Evolutionary conservation across 371 early-diverging fungal species (phyloP).

Genomic region (Choanephora cucurbitarum): DNA sequence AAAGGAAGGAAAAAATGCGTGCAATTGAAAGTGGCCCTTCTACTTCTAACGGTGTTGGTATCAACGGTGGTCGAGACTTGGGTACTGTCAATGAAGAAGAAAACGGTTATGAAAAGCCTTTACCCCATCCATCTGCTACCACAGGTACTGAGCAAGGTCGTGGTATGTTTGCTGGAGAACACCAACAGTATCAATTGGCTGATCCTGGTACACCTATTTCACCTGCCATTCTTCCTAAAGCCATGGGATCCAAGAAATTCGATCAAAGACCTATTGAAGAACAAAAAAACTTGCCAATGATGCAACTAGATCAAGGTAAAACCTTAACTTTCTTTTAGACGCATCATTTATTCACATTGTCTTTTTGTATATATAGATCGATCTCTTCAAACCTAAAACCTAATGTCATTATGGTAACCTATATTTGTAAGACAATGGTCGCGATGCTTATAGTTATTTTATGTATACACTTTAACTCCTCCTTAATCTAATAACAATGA

Average conservation of each 20-base stretch:
- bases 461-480: no score
- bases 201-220: constrained; percentile 5
- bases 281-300: not conserved
- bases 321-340: not conserved
- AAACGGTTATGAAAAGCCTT: not conserved
- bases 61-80: not conserved
- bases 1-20: not conserved
- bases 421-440: no score
- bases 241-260: not conserved
- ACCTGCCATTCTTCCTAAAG: constrained; percentile 1
- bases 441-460: no score
- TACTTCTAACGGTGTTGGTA: constrained; percentile 1
- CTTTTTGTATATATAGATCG: no score
- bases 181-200: not conserved
- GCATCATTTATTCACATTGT: no score
- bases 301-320: not conserved
- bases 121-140: not conserved
- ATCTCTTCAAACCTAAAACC: no score
- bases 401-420: no score
- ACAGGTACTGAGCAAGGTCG: not conserved
- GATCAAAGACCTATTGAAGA: constrained; percentile 4
- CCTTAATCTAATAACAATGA: no score
- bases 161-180: not conserved
- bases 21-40: constrained; percentile 12
- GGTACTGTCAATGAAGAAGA: not conserved